Conservation (phyloP, 2,329 filamentous ascomycete genomes). For the Orbilia brochopaga region DNA sequence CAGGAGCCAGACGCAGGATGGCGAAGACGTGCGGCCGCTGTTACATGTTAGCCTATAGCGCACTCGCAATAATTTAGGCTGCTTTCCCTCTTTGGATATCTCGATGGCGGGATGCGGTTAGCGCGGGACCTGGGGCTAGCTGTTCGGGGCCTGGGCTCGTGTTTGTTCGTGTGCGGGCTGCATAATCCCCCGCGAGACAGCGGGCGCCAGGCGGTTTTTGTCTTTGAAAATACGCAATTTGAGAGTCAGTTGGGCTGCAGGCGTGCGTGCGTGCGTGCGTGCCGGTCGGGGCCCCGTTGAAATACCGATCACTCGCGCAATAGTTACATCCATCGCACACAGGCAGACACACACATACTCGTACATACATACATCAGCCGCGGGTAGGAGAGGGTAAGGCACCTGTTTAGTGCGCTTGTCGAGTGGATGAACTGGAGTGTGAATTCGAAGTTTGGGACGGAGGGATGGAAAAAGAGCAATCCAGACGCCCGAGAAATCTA, state of each 20-base stretch:
- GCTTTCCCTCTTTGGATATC: slow-evolving; percentile 22
- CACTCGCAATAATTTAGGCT: not conserved
- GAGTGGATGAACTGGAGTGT: too few species aligned
- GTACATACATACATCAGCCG: too few species aligned
- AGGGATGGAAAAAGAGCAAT: too few species aligned
- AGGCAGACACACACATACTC: too few species aligned
- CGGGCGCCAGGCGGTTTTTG: slow-evolving; percentile 23
- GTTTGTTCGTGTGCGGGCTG: slow-evolving; percentile 15
- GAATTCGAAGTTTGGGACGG: too few species aligned
- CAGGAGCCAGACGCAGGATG: not conserved
- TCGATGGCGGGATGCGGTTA: slow-evolving; percentile 23
- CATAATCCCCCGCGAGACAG: slow-evolving; percentile 24
- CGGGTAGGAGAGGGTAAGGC: too few species aligned
- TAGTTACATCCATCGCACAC: not conserved
- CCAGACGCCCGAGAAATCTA: slow-evolving; percentile 23
- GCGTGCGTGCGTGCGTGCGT: slow-evolving; percentile 35
- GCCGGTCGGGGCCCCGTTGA: slow-evolving; percentile 9
- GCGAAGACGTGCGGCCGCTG: not conserved
- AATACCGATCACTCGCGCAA: slow-evolving; percentile 1
- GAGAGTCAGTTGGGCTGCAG: slow-evolving; percentile 5
- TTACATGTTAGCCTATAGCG: slow-evolving; percentile 24
- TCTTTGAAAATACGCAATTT: slow-evolving; percentile 37
- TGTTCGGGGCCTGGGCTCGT: slow-evolving; percentile 10
- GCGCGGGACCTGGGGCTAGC: slow-evolving; percentile 22
- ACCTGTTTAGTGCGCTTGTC: too few species aligned